Conservation (phyloP, 2,329 filamentous ascomycete species). For the Penicillium brevicompactum region DNA sequence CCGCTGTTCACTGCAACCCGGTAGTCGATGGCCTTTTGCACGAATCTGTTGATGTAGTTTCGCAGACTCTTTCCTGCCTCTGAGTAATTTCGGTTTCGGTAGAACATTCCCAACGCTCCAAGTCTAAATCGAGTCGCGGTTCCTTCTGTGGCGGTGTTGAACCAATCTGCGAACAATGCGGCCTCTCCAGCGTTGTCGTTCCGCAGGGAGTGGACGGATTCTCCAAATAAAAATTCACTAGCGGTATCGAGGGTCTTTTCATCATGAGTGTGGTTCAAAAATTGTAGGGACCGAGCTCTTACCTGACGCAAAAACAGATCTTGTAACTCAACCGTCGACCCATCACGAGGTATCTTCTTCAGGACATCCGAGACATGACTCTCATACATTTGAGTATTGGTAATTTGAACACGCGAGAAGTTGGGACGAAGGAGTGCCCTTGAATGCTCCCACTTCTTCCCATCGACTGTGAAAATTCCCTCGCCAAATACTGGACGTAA, state of each 20-base stretch:
- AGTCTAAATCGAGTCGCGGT: slow-evolving; percentile 18
- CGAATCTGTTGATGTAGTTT: slow-evolving; percentile 32
- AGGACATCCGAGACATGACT: slow-evolving; percentile 26
- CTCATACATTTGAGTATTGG: slow-evolving; percentile 30
- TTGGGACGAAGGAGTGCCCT: slow-evolving; percentile 55
- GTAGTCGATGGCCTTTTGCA: slow-evolving; percentile 41
- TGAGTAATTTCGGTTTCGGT: slow-evolving; percentile 13
- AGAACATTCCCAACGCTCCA: slow-evolving; percentile 17
- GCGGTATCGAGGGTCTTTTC: slow-evolving; percentile 70
- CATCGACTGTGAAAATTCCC: slow-evolving; percentile 60
- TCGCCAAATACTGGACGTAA: slow-evolving; percentile 57
- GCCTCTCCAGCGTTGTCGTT: slow-evolving; percentile 14
- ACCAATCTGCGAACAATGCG: slow-evolving; percentile 25
- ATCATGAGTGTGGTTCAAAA: neutral
- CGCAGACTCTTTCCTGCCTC: slow-evolving; percentile 34
- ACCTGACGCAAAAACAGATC: slow-evolving; percentile 26
- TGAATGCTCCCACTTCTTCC: slow-evolving; percentile 56
- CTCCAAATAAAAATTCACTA: slow-evolving; percentile 80
- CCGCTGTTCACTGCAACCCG: slow-evolving; percentile 19
- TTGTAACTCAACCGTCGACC: slow-evolving; percentile 28
- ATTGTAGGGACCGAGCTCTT: neutral
- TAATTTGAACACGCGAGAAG: slow-evolving; percentile 30
- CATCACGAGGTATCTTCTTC: slow-evolving; percentile 25
- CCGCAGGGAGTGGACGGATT: slow-evolving; percentile 56
- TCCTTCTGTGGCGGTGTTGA: slow-evolving; percentile 31